A percentile compares a stretch with the other conserved stretches of the same genome.
Conservation (phyloP, 108 stramenopile species). For the Nitzschia sp. region DNA sequence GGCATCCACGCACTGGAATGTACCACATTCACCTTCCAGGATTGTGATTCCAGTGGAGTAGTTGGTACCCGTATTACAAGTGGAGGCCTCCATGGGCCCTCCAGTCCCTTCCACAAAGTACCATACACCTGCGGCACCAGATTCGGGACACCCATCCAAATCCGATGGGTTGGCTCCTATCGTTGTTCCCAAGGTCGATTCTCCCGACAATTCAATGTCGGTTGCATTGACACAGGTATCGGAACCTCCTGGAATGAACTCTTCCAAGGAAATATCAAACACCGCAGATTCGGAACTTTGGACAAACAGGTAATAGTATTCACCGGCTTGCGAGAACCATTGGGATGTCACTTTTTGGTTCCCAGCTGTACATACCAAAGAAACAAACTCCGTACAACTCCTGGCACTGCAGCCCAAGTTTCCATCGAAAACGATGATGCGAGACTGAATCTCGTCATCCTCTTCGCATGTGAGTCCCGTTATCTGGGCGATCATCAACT, state of each 20-base stretch:
- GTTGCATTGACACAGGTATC: constrained; percentile 10
- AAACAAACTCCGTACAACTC: constrained; percentile 2
- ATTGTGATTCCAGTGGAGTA: constrained; percentile 11
- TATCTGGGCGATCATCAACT: constrained; percentile 8
- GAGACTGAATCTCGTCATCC: constrained; percentile 2
- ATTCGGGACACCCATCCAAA: background rate
- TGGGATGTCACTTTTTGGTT: constrained; percentile 4
- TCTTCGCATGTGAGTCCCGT: constrained; percentile 4
- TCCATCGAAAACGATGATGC: constrained; percentile 6
- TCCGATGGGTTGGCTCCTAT: background rate
- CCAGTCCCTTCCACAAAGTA: constrained; percentile 24
- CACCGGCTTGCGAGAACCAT: constrained; percentile 18
- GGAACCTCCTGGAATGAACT: constrained; percentile 1
- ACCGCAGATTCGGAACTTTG: constrained; percentile 8
- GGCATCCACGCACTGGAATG: background rate
- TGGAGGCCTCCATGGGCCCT: constrained; percentile 14
- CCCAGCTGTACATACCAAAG: background rate
- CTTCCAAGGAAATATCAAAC: constrained; percentile 1
- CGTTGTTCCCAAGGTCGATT: constrained; percentile 14
- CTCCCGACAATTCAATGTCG: background rate
- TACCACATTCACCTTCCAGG: constrained; percentile 8
- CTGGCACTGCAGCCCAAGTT: constrained; percentile 1
- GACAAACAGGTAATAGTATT: constrained; percentile 13
- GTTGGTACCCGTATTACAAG: constrained; percentile 25
- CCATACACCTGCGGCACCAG: background rate